Base-by-base conservation (phyloP, 179 eudicot genomes). In the Heliamphora pulchella region DNA sequence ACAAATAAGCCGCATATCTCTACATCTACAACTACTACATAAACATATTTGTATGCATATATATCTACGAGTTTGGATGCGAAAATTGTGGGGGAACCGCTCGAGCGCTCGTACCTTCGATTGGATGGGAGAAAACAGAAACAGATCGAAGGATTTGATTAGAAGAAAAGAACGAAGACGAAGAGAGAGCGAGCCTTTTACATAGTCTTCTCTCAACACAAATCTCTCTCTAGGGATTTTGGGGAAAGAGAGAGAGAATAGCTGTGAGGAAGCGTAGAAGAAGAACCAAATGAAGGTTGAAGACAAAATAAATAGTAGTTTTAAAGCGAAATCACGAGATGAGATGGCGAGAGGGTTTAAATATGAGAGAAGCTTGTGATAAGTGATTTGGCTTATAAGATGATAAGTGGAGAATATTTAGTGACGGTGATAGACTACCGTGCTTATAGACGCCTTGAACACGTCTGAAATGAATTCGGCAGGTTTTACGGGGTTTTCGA, bases 401-500 rank as follows among this genome's bases (percentile, higher is more conserved):
- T 13, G 79, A 68, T 77, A 81, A 76, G 73, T 8, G 0, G n/a
- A 10, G 0, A 31, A 31, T 31, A 31, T 31, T 31, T 31, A n/a
- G n/a, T 2, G 15, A 13, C 2, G 0, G 1, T 78, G 80, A 82
- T 81, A 82, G 18, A 53, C 1, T 0, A 6, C 0, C 0, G 0
- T 1, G 8, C 79, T 51, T 76, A 68, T 82, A 65, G 44, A 20
- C 43, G 47, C 46, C 43, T 57, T 68, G 39, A 80, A 74, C 62
- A 79, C 75, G 78, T 66, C 75, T 80, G 66, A 70, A 75, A 59
- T 71, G 54, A 20, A 41, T 77, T 66, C 78, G 75, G 86, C 78
- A 51, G 81, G 73, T 53, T 81, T 78, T 81, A 82, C 77, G 81
- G 83, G 79, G 44, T 77, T 74, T 75, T 18, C 78, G 76, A 74